These are phyloP conservation scores for Dipteronia sinensis DNA, from an alignment of 345 rosid species.

Conservation along the genomic window DNA sequence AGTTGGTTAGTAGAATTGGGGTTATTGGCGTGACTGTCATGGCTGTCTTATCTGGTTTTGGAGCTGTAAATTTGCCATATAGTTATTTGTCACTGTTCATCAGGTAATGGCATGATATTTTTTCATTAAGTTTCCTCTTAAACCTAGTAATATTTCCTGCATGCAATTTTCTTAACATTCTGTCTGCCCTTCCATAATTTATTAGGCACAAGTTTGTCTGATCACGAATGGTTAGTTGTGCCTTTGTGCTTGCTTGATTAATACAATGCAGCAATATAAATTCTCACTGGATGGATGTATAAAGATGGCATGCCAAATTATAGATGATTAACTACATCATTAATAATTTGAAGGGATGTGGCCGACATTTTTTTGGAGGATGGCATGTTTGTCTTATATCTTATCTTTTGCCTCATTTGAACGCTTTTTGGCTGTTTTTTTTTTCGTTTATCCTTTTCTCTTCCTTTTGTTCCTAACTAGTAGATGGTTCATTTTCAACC, in stretches of 20 bases:
- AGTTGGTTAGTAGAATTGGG: conserved; percentile 95
- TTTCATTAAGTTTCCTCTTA: background rate
- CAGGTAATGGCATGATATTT: conserved; percentile 45
- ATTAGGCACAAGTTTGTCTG: background rate
- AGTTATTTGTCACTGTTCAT: conserved; percentile 97
- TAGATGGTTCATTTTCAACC: background rate
- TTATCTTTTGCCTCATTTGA: background rate
- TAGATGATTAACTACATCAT: background rate
- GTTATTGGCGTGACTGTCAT: conserved; percentile 97
- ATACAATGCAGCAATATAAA: background rate
- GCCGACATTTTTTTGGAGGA: background rate
- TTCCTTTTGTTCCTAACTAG: background rate
- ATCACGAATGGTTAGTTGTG: background rate
- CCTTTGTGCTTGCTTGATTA: background rate
- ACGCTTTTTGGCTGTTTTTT: background rate
- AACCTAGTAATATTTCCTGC: background rate
- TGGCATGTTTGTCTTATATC: background rate
- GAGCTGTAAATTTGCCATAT: conserved; percentile 96
- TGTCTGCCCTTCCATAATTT: background rate
- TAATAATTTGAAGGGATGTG: background rate
- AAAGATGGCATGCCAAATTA: background rate
- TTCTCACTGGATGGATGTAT: background rate
- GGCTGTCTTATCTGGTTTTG: conserved; percentile 98
- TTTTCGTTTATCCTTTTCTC: background rate
- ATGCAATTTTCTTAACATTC: background rate